Conservation (phyloP, 2,329 filamentous ascomycete genomes). For the Neobulgaria alba region DNA sequence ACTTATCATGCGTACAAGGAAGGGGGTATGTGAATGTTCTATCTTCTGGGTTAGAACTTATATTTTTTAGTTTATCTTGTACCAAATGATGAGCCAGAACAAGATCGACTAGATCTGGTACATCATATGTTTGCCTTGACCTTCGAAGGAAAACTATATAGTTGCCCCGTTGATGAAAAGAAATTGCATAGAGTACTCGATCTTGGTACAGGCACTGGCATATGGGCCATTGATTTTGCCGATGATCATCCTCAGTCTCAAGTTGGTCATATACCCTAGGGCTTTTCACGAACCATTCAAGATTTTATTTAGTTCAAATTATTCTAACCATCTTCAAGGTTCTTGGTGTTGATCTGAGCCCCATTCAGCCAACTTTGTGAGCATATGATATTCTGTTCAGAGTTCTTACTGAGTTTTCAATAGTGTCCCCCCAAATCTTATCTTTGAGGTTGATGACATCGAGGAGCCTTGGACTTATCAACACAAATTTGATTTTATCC, state of each 20-base stretch:
- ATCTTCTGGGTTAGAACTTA: too few species aligned
- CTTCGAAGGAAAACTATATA: slow-evolving; percentile 26
- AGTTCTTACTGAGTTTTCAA: not conserved
- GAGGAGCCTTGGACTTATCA: slow-evolving; percentile 47
- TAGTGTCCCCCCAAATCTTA: slow-evolving; percentile 17
- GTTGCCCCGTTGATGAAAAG: slow-evolving; percentile 20
- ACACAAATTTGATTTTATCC: slow-evolving; percentile 49
- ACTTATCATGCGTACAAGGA: slow-evolving; percentile 27
- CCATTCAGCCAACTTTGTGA: slow-evolving; percentile 32
- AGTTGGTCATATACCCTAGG: slow-evolving; percentile 2
- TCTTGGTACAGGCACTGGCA: slow-evolving; percentile 9
- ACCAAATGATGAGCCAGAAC: slow-evolving; percentile 9
- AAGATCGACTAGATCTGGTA: slow-evolving; percentile 28
- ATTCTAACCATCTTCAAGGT: slow-evolving; percentile 14
- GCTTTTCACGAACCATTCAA: too few species aligned
- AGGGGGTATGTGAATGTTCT: not conserved
- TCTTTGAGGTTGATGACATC: slow-evolving; percentile 47
- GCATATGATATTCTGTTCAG: not conserved
- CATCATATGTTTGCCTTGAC: slow-evolving; percentile 31
- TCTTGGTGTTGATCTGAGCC: slow-evolving; percentile 31
- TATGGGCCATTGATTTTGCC: slow-evolving; percentile 13
- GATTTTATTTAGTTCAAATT: too few species aligned
- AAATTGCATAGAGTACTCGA: slow-evolving; percentile 12
- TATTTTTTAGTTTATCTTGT: not conserved
- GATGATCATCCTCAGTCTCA: slow-evolving; percentile 16